A percentile compares a stretch with the other conserved stretches of the same genome.
These are phyloP conservation scores for Candida namnaoensis DNA, from an alignment of 805 yeast genomes.

Conservation along the genomic window DNA sequence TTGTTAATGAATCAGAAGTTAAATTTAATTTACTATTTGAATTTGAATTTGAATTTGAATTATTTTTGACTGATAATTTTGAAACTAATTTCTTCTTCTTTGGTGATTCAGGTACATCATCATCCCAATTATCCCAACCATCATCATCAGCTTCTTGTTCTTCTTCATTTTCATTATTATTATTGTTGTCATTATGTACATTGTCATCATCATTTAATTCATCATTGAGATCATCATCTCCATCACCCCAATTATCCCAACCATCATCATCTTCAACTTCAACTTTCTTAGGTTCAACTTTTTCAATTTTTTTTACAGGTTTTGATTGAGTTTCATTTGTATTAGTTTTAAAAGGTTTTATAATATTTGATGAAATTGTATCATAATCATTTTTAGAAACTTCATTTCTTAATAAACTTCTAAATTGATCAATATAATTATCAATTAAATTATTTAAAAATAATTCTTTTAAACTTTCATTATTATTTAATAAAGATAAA, in stretches of 20 bases:
- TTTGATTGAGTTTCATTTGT: conserved; percentile 1
- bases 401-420: conserved; percentile 3
- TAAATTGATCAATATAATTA: conserved; percentile 10
- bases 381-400: not conserved
- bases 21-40: not conserved
- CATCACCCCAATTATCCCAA: conserved; percentile 9
- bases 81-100: conserved; percentile 11
- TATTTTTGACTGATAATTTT: conserved; percentile 5
- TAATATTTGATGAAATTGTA: not conserved
- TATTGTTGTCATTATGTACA: not conserved
- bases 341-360: no score
- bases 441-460: conserved; percentile 6
- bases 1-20: not conserved
- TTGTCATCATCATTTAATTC: not conserved
- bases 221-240: conserved; percentile 1
- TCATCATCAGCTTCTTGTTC: conserved; percentile 3
- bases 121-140: conserved; percentile 11
- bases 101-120: not conserved
- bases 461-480: not conserved
- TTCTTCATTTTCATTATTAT: not conserved
- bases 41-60: no score
- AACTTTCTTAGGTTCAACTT: not conserved
- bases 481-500: not conserved
- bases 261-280: conserved; percentile 6
- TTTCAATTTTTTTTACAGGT: not conserved